A percentile compares a stretch with the other conserved stretches of the same genome.
Conservation (phyloP, 2,329 filamentous ascomycete genomes). For the Venturia effusa region DNA sequence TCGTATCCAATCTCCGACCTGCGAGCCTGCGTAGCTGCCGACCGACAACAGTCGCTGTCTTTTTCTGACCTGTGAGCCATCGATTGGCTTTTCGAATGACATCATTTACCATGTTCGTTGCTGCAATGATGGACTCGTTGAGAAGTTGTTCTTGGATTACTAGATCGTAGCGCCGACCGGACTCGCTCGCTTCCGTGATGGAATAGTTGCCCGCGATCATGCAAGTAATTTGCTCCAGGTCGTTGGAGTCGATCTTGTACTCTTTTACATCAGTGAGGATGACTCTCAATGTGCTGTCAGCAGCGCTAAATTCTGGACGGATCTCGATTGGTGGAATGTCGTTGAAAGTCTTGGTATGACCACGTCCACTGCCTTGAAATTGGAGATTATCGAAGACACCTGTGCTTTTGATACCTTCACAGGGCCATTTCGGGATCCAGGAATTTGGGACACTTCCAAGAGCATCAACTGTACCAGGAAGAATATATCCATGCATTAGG, state of each 20-base stretch:
- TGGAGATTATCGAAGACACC: slow-evolving; percentile 18
- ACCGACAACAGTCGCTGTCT: neutral
- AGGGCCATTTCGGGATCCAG: slow-evolving; percentile 19
- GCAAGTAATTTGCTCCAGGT: slow-evolving; percentile 18
- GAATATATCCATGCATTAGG: slow-evolving; percentile 15
- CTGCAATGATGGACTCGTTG: slow-evolving; percentile 16
- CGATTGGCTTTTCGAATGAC: slow-evolving; percentile 16
- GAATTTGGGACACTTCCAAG: slow-evolving; percentile 16
- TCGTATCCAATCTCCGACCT: slow-evolving; percentile 14
- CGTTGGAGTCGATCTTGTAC: slow-evolving; percentile 16
- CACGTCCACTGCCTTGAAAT: slow-evolving; percentile 13
- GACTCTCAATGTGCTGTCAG: slow-evolving; percentile 14
- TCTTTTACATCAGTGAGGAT: slow-evolving; percentile 15
- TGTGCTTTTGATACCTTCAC: slow-evolving; percentile 18
- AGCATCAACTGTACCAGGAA: slow-evolving; percentile 17
- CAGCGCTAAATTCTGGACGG: slow-evolving; percentile 12
- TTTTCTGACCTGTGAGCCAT: slow-evolving; percentile 5
- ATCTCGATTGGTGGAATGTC: slow-evolving; percentile 18
- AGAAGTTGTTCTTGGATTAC: slow-evolving; percentile 16
- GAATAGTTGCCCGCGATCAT: slow-evolving; percentile 15
- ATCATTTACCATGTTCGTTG: slow-evolving; percentile 16
- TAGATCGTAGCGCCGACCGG: slow-evolving; percentile 15
- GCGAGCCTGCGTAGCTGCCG: slow-evolving; percentile 7
- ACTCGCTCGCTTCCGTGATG: slow-evolving; percentile 14
- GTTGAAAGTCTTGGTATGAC: slow-evolving; percentile 15